These are phyloP conservation scores for Hymenoscyphus infarciens DNA, from an alignment of 2,329 filamentous ascomycete genomes.

Conservation along the genomic window DNA sequence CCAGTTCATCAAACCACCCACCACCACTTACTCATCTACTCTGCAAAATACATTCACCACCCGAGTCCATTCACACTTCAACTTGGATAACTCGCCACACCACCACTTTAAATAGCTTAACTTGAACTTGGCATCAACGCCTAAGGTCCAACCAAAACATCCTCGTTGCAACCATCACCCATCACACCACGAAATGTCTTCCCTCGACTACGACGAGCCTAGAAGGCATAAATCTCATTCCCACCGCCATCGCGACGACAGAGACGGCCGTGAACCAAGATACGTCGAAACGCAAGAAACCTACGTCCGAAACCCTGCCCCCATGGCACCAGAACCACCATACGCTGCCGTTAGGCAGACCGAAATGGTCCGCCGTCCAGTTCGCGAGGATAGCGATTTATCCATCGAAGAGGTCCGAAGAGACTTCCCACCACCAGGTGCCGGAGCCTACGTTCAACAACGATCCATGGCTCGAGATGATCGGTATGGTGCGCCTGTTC, in stretches of 20 bases:
- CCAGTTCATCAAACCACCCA: background rate
- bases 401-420: slow-evolving; percentile 79
- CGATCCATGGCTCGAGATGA: slow-evolving; percentile 30
- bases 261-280: slow-evolving; percentile 45
- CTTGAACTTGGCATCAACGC: background rate
- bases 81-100: background rate
- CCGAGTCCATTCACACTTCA: background rate
- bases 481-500: slow-evolving; percentile 44
- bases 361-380: slow-evolving; percentile 52
- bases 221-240: slow-evolving; percentile 30
- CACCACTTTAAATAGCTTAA: background rate
- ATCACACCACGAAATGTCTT: slow-evolving; percentile 26
- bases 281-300: slow-evolving; percentile 46
- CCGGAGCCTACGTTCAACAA: slow-evolving; percentile 25
- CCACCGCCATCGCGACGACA: slow-evolving; percentile 31
- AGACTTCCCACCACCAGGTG: slow-evolving; percentile 68
- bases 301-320: slow-evolving; percentile 30
- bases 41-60: background rate
- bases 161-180: slow-evolving; percentile 1
- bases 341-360: slow-evolving; percentile 41
- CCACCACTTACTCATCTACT: background rate
- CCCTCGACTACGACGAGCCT: slow-evolving; percentile 28
- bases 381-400: slow-evolving; percentile 69
- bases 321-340: slow-evolving; percentile 27
- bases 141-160: background rate